Base-by-base conservation (phyloP, 2,329 filamentous ascomycete species). In the Pseudofabraea citricarpa region DNA sequence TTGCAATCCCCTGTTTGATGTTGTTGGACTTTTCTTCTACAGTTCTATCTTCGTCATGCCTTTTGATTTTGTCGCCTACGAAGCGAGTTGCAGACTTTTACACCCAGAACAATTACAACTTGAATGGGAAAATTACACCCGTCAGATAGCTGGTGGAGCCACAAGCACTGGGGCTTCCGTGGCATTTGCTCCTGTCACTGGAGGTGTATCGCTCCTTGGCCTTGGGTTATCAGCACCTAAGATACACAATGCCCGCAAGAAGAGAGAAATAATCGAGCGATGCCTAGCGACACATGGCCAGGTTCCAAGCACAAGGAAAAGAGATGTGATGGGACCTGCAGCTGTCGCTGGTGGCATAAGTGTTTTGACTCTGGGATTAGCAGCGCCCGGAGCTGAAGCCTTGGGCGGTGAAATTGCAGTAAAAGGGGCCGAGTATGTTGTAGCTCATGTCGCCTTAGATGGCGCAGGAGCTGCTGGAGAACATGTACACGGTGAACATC, bases 41-140 rank as follows among this genome's bases (percentile, higher is more conserved):
- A 37, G 21, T 18, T 9, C 3, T 5, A 10, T n/a, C n/a, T 21
- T 35, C 19, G 40, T 23, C 18, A 65, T 64, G 63, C 62, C 62
- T 2, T 65, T 65, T 46, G 62, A 65, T 45, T 65, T 64, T 31
- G 58, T 60, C 22, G 54, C 49, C 6, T 67, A 65, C 49, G 56
- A 66, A 24, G 46, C 53, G 10, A 65, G 65, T 45, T 66, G 64
- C 51, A 47, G 50, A n/a, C 56, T 51, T 10, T 49, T 67, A 27
- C 59, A 54, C 2, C 45, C 58, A 8, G 60, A 64, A 18, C 59
- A 63, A 15, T 60, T 67, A 3, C 65, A 68, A 35, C 54, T 58
- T 15, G 65, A 68, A 49, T 69, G 67, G 66, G 59, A 69, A 43
- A 67, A 69, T 49, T 69, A 70, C 36, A 68, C 66, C 4, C 62